These are phyloP conservation scores for Biscogniauxia mediterranea DNA, from an alignment of 2,329 filamentous ascomycete species.

Conservation along the genomic window DNA sequence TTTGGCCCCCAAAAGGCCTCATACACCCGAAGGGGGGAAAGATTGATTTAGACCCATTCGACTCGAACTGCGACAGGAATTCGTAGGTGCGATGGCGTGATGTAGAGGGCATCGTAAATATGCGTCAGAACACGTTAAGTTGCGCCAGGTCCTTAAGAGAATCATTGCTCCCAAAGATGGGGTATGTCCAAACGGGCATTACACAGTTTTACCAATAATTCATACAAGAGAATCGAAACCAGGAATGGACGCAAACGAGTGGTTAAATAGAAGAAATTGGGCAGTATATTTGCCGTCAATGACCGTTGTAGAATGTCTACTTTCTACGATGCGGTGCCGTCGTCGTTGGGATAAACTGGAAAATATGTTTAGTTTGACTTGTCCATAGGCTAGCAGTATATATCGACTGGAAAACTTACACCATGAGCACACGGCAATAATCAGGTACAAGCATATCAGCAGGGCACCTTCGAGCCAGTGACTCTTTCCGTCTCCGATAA, in stretches of 20 bases:
- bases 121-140: background rate
- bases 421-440: constrained; percentile 69
- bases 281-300: background rate
- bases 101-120: background rate
- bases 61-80: background rate
- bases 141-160: background rate
- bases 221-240: background rate
- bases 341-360: constrained; percentile 19
- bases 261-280: background rate
- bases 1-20: background rate
- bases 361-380: constrained; percentile 4
- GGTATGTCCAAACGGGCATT: background rate
- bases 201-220: background rate
- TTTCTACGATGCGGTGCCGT: background rate
- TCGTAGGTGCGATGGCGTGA: background rate
- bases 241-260: background rate
- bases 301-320: background rate
- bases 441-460: constrained; percentile 74
- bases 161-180: background rate
- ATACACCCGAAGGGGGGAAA: background rate
- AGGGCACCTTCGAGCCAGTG: constrained; percentile 80
- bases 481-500: constrained; percentile 79
- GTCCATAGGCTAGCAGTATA: background rate
- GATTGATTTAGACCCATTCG: background rate
- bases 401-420: constrained; percentile 43